A percentile compares a stretch with the other conserved stretches of the same genome.
Conservation (phyloP, 805 yeast genomes). For the Vanderwaltozyma tropicalis region DNA sequence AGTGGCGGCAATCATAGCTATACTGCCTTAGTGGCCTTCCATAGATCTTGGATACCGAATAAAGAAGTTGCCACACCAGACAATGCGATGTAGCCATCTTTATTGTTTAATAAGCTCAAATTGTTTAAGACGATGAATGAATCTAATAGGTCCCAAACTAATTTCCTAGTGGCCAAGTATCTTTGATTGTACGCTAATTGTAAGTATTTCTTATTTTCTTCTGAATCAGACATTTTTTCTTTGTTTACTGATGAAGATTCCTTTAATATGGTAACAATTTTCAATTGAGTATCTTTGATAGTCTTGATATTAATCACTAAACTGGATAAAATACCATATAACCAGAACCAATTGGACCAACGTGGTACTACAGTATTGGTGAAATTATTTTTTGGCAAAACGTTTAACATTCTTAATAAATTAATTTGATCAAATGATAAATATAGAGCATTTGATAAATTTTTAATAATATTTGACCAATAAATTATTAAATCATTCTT, state of each 20-base stretch:
- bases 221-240: background rate
- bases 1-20: too few species aligned
- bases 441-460: constrained; percentile 53
- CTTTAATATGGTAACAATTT: constrained; percentile 18
- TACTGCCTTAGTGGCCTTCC: too few species aligned
- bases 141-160: constrained; percentile 71
- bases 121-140: constrained; percentile 63
- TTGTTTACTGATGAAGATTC: constrained; percentile 1
- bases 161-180: constrained; percentile 44
- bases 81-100: constrained; percentile 73
- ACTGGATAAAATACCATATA: constrained; percentile 55
- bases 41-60: constrained; percentile 63
- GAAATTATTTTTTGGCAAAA: constrained; percentile 43
- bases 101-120: constrained; percentile 46
- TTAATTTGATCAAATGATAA: constrained; percentile 53
- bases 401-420: constrained; percentile 37
- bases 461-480: constrained; percentile 32
- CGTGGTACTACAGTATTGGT: constrained; percentile 42
- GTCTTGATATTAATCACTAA: constrained; percentile 49
- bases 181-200: constrained; percentile 33
- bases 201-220: constrained; percentile 10
- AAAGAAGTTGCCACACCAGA: constrained; percentile 78
- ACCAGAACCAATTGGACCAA: constrained; percentile 67
- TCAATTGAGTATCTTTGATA: constrained; percentile 34
- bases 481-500: constrained; percentile 30